Evolutionary conservation across 208 protist species (phyloP).

Genomic region (Naegleria gruberi): DNA sequence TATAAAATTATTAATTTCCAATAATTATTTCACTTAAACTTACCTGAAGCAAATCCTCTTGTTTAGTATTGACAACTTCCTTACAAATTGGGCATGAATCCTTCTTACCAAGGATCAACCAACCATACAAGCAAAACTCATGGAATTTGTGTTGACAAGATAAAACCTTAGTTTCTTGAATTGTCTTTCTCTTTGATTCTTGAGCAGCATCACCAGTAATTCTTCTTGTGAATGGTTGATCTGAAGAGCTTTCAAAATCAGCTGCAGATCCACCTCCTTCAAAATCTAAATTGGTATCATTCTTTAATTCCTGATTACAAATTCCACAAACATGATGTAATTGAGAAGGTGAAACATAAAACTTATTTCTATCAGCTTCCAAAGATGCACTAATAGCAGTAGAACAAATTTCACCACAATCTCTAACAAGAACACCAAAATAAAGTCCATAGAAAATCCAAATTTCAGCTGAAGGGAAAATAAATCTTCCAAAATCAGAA

Average conservation of each 20-base stretch:
- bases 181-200: background rate
- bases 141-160: conserved; percentile 6
- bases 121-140: conserved; percentile 20
- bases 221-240: background rate
- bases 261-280: background rate
- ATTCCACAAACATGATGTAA: background rate
- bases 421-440: conserved; percentile 21
- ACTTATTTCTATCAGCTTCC: background rate
- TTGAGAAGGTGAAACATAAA: background rate
- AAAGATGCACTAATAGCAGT: background rate
- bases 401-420: conserved; percentile 2
- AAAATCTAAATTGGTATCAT: background rate
- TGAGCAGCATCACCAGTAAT: background rate
- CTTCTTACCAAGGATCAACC: conserved; percentile 17
- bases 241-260: background rate
- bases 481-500: background rate
- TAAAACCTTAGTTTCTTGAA: conserved; percentile 1
- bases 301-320: background rate
- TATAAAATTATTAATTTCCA: background rate
- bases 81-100: conserved; percentile 3
- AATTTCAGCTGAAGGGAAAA: background rate
- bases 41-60: background rate
- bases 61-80: background rate
- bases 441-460: conserved; percentile 20
- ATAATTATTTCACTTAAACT: background rate